phyloP scores from a whole-genome alignment of 2,329 filamentous ascomycete species.

The Clonostachys chloroleuca region DNA sequence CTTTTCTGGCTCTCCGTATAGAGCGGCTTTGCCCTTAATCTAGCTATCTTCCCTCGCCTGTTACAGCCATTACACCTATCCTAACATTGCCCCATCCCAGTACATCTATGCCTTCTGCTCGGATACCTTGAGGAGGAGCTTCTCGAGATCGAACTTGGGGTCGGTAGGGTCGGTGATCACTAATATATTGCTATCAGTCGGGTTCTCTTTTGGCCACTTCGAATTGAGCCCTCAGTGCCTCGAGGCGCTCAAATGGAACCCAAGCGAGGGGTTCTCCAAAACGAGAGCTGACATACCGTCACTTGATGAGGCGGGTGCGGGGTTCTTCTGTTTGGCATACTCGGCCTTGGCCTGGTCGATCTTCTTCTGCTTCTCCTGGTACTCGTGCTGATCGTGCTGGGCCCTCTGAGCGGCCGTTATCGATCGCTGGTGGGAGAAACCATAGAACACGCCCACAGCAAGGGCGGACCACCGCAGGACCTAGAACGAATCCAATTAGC shows the following conservation, averaged over 20 bases:
- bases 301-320: constrained; percentile 30
- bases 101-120: constrained; percentile 43
- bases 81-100: neutral
- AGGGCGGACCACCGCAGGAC: constrained; percentile 97
- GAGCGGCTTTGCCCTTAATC: too few species aligned
- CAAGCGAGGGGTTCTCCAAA: constrained; percentile 6
- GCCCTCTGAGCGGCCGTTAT: constrained; percentile 70
- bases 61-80: constrained; percentile 11
- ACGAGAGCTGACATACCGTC: constrained; percentile 18
- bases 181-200: constrained; percentile 4
- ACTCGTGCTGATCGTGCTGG: constrained; percentile 73
- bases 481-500: constrained; percentile 40
- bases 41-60: constrained; percentile 13
- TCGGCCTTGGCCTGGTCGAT: constrained; percentile 92
- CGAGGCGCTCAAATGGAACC: neutral
- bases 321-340: constrained; percentile 72
- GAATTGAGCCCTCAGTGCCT: constrained; percentile 1
- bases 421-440: constrained; percentile 85
- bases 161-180: constrained; percentile 63
- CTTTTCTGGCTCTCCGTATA: neutral
- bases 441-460: constrained; percentile 88
- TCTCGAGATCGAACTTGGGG: constrained; percentile 91
- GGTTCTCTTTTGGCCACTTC: too few species aligned
- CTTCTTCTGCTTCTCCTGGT: constrained; percentile 84
- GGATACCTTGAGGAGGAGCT: constrained; percentile 64